Base-by-base conservation (phyloP, 805 yeast genomes). In the Torulaspora indica region DNA sequence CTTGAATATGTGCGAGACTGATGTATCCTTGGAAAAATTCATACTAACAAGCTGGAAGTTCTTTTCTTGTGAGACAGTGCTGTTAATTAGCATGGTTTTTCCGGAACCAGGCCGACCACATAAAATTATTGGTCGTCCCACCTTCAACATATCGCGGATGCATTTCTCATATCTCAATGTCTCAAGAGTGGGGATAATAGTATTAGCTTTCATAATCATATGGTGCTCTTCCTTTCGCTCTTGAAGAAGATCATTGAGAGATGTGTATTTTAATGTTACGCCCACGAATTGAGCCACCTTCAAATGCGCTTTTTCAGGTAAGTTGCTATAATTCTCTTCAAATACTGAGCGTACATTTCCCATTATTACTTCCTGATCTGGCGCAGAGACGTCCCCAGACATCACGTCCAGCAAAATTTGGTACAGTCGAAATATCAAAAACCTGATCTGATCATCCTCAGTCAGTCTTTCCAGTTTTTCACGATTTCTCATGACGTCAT, bases 31-130 rank as follows among this genome's bases (percentile, higher is more conserved):
- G 1, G 96, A 87, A 55, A 90, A 88, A 54, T 88, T 91, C 53
- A 91, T 61, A 4, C 87, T 78, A 2, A 80, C 72, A 2, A 88
- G 67, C 15, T 79, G 84, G 46, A 79, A 69, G 12, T 74, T 71
- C 0, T 81, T 73, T 0, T 83, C 72, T 42, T 69, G 70, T 35
- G 85, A 68, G 32, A 91, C 59, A 0, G 88, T 81, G 37, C 82
- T 78, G 52, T 86, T 73, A 14, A 91, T 65, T 0, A 90, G 80
- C 98, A 91, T 90, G 0, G 98, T 90, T 60, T 91, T 91, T 46
- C 98, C 98, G 0, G 96, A 84, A 3, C 98, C 98, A 0, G 98
- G 97, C 0, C 98, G 98, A 2, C 98, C 98, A 64, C 96, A 88
- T 17, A 91, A 69, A 22, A 91, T 69, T 13, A 87, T 60, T 0